Conservation (phyloP, 148 eudicot species). For the Rhododendron williamsianum region DNA sequence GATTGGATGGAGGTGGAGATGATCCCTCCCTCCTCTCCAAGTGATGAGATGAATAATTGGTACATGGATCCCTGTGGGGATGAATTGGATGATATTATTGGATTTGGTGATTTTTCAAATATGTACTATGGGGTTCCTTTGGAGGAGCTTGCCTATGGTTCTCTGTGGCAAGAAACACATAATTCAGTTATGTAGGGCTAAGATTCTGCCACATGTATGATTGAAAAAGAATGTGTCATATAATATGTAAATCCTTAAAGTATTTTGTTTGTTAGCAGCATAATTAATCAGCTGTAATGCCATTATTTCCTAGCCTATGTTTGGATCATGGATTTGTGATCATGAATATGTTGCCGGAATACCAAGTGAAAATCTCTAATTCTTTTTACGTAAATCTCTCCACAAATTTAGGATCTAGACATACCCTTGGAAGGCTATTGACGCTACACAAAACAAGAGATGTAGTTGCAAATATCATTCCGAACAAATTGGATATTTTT, state of each 20-base stretch:
- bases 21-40: conserved; percentile 11
- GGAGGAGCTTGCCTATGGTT: conserved; percentile 21
- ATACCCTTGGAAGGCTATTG: no score
- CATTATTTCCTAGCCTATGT: neutral
- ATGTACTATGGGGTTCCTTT: conserved; percentile 10
- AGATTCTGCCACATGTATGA: neutral
- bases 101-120: conserved; percentile 18
- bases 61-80: conserved; percentile 14
- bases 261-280: neutral
- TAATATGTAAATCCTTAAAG: neutral
- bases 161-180: conserved; percentile 22
- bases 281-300: neutral
- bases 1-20: conserved; percentile 34
- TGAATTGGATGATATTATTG: conserved; percentile 5
- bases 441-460: no score
- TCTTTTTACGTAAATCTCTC: neutral
- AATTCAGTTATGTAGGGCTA: neutral
- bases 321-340: neutral
- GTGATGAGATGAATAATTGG: conserved; percentile 7
- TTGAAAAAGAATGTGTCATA: neutral
- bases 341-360: neutral
- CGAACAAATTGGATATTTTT: no score
- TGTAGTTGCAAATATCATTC: no score
- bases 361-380: neutral
- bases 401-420: neutral